These are phyloP conservation scores for Myriosclerotinia curreyana DNA, from an alignment of 2,329 filamentous ascomycete genomes.

Conservation along the genomic window DNA sequence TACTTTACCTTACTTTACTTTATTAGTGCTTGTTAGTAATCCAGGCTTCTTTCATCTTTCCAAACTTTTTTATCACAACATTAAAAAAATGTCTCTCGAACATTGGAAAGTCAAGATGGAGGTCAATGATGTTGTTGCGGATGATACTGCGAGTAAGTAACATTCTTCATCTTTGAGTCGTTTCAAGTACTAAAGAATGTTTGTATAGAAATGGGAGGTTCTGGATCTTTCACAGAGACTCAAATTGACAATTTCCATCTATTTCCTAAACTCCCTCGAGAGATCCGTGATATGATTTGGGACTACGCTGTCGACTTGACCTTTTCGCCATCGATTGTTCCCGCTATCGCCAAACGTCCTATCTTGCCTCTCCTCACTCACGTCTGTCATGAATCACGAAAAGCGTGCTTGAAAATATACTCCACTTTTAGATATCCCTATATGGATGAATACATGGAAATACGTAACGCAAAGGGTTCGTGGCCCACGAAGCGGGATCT, in stretches of 20 bases:
- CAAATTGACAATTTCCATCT: not conserved
- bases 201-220: not conserved
- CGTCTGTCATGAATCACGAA: not conserved
- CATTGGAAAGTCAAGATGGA: not conserved
- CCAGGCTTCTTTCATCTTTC: not conserved
- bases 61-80: not conserved
- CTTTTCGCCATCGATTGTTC: not conserved
- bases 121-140: not conserved
- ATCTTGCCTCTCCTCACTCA: not conserved
- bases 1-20: not conserved
- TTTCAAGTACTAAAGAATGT: not conserved
- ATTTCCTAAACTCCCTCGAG: not conserved
- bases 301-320: not conserved
- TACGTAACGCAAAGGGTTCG: too few species aligned
- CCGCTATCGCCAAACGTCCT: accelerated
- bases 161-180: not conserved
- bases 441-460: too few species aligned
- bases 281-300: not conserved
- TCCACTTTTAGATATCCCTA: not conserved
- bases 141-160: not conserved
- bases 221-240: not conserved
- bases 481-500: not conserved
- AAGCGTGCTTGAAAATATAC: not conserved
- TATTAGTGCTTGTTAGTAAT: not conserved
- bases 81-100: not conserved